phyloP scores from a whole-genome alignment of 495 filamentous ascomycete species.

The Penicillium chermesinum region DNA sequence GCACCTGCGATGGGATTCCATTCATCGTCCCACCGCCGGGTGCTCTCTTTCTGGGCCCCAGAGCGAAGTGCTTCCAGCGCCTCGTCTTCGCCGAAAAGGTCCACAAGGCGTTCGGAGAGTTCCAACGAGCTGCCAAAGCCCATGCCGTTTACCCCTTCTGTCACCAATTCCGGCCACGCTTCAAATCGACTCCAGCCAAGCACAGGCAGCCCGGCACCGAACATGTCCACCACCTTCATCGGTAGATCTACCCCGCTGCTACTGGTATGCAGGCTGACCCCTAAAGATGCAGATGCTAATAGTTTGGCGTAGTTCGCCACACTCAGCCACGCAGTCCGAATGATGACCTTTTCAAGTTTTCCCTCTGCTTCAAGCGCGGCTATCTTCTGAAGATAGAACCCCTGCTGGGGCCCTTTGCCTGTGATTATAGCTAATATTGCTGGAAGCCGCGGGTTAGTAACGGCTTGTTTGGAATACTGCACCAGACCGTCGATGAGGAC shows the following conservation, averaged over 20 bases:
- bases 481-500: conserved; percentile 81
- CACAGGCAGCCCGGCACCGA: conserved; percentile 88
- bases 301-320: conserved; percentile 79
- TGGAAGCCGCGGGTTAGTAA: conserved; percentile 42
- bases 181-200: conserved; percentile 77
- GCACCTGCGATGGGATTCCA: conserved; percentile 77
- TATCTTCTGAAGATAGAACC: conserved; percentile 66
- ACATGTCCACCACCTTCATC: conserved; percentile 99
- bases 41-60: conserved; percentile 74
- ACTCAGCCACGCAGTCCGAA: conserved; percentile 77
- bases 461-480: conserved; percentile 56
- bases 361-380: conserved; percentile 49
- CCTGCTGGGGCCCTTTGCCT: conserved; percentile 81
- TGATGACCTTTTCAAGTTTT: conserved; percentile 59
- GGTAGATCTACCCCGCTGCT: conserved; percentile 93
- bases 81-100: conserved; percentile 53
- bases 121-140: conserved; percentile 68
- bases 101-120: conserved; percentile 52
- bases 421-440: conserved; percentile 83
- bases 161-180: conserved; percentile 82
- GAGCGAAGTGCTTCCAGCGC: conserved; percentile 57
- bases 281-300: conserved; percentile 83
- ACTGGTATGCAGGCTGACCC: conserved; percentile 86
- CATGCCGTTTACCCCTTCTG: conserved; percentile 75
- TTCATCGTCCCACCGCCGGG: conserved; percentile 85